These are phyloP conservation scores for Geotrichum siamense DNA, from an alignment of 1,139 yeast species.

Conservation along the genomic window DNA sequence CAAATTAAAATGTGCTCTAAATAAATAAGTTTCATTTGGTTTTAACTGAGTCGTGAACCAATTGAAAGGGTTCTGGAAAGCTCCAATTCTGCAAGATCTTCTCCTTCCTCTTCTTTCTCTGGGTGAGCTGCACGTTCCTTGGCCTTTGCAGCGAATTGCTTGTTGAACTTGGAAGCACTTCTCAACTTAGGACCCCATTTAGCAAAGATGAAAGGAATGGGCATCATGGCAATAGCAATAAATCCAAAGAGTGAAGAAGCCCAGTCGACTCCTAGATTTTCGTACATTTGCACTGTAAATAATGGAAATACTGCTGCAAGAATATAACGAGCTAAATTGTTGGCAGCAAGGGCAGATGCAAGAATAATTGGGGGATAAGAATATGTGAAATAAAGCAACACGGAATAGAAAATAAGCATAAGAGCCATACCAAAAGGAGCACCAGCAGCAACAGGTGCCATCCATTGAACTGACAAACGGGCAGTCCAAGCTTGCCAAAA, in stretches of 20 bases:
- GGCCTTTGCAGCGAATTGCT: conserved; percentile 15
- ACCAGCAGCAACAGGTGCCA: conserved; percentile 68
- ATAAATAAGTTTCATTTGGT: too few species aligned
- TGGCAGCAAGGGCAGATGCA: conserved; percentile 76
- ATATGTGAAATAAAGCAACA: conserved; percentile 59
- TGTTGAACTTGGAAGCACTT: conserved; percentile 25
- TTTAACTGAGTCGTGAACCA: too few species aligned
- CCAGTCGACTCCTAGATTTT: conserved; percentile 54
- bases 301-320: conserved; percentile 75
- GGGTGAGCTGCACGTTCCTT: conserved; percentile 35
- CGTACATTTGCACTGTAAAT: conserved; percentile 55
- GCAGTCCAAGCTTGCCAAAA: conserved; percentile 86
- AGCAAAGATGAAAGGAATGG: conserved; percentile 59
- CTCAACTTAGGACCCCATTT: conserved; percentile 52
- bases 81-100: conserved; percentile 6
- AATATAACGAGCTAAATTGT: conserved; percentile 58
- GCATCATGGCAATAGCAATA: conserved; percentile 49
- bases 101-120: conserved; percentile 35
- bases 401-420: conserved; percentile 62
- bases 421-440: conserved; percentile 73
- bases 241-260: conserved; percentile 56
- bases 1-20: too few species aligned
- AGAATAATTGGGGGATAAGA: conserved; percentile 65
- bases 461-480: conserved; percentile 57
- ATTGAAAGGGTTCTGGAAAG: conserved; percentile 11